Percentiles rank a stretch among this genome's conserved stretches.
phyloP scores from a whole-genome alignment of 163 green algal genomes.

The Scenedesmus sp. region DNA sequence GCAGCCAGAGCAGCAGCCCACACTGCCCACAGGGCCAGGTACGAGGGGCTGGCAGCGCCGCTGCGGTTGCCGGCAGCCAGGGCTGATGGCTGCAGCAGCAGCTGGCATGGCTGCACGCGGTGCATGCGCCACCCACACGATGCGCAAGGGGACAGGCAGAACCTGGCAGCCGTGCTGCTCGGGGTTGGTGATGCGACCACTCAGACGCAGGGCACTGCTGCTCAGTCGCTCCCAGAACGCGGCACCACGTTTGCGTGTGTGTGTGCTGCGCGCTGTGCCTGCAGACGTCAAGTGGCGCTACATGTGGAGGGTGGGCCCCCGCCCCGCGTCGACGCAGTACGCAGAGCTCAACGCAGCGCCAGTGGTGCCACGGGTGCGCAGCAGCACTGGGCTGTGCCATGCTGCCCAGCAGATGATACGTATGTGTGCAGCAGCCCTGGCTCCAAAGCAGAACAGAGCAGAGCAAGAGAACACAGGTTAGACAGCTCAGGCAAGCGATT shows the following conservation, averaged over 20 bases:
- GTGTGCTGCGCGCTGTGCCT: not conserved
- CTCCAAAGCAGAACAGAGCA: no score
- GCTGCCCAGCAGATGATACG: no score
- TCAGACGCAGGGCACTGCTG: no score
- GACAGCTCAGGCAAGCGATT: no score
- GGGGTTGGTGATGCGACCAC: not conserved
- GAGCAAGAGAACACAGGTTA: no score
- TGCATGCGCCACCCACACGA: no score
- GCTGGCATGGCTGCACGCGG: not conserved
- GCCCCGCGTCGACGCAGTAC: slow-evolving; percentile 78
- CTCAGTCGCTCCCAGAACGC: no score
- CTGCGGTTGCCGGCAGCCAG: no score
- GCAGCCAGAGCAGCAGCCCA: slow-evolving; percentile 36
- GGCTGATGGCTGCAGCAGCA: not conserved
- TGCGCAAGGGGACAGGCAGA: no score
- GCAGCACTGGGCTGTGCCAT: no score
- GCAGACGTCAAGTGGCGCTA: slow-evolving; percentile 93
- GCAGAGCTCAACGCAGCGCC: slow-evolving; percentile 88
- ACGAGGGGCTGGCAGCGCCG: not conserved
- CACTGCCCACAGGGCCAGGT: slow-evolving; percentile 67
- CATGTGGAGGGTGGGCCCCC: slow-evolving; percentile 87
- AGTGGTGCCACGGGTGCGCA: slow-evolving; percentile 33
- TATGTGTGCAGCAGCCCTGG: not conserved
- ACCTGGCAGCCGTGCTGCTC: not conserved
- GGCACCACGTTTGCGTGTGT: no score